Conservation (phyloP, 306 rosid species). For the Trifolium fragiferum region DNA sequence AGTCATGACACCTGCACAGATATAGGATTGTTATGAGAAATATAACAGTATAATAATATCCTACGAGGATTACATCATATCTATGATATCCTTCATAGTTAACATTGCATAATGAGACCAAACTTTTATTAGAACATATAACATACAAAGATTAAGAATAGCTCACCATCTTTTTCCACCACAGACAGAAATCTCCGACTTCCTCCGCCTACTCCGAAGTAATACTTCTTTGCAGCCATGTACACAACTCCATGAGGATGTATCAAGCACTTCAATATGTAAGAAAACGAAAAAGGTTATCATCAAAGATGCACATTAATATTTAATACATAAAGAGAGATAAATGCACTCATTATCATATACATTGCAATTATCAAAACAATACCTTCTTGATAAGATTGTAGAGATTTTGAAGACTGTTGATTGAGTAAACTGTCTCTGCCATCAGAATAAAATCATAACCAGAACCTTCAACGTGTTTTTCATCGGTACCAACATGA, state of each 20-base stretch:
- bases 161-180: constrained; percentile 85
- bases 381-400: constrained; percentile 84
- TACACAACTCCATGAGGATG: constrained; percentile 68
- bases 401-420: constrained; percentile 71
- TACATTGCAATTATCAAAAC: constrained; percentile 31
- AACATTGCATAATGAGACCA: neutral
- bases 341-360: constrained; percentile 2
- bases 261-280: constrained; percentile 40
- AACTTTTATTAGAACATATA: neutral
- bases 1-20: constrained; percentile 66
- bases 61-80: too few relatives aligned
- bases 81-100: neutral
- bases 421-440: constrained; percentile 86
- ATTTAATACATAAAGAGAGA: neutral
- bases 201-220: constrained; percentile 98
- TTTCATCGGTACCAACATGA: constrained; percentile 42
- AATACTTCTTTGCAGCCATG: constrained; percentile 93
- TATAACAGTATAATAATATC: too few relatives aligned
- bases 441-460: constrained; percentile 96
- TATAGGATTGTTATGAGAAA: constrained; percentile 22
- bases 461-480: constrained; percentile 44
- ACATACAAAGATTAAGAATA: constrained; percentile 12
- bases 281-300: constrained; percentile 31
- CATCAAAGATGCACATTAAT: constrained; percentile 15
- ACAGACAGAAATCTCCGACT: constrained; percentile 70